These are phyloP conservation scores for Hypoxylon trugodes DNA, from an alignment of 495 filamentous ascomycete genomes.

Conservation along the genomic window DNA sequence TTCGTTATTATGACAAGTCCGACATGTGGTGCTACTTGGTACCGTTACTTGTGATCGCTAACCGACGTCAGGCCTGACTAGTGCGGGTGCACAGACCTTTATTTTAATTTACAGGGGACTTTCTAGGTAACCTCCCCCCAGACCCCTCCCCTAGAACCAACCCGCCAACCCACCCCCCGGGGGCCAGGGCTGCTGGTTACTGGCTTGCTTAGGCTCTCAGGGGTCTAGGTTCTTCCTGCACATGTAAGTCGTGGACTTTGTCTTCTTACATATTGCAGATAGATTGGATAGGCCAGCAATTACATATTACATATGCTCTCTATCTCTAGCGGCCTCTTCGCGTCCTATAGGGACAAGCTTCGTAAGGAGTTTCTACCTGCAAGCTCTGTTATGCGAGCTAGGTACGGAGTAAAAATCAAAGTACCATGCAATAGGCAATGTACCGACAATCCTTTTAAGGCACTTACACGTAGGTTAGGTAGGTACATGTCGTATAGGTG, in stretches of 20 bases:
- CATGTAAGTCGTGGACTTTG: conserved; percentile 34
- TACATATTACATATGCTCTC: background rate
- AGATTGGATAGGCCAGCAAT: conserved; percentile 27
- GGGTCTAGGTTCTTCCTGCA: conserved; percentile 26
- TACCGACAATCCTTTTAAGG: conserved; percentile 30
- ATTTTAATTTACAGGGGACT: conserved; percentile 20
- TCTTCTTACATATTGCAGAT: conserved; percentile 25
- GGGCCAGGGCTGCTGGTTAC: too few relatives aligned
- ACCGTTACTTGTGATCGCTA: conserved; percentile 33
- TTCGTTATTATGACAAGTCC: background rate
- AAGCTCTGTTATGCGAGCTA: conserved; percentile 6
- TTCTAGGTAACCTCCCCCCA: background rate
- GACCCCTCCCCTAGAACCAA: too few relatives aligned
- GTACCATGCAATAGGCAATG: conserved; percentile 23
- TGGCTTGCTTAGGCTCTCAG: conserved; percentile 4
- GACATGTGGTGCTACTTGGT: conserved; percentile 17
- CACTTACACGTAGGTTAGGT: conserved; percentile 29
- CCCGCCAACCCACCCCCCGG: too few relatives aligned
- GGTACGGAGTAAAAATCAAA: conserved; percentile 14
- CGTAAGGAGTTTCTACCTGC: conserved; percentile 10
- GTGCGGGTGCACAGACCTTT: conserved; percentile 26
- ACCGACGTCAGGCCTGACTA: conserved; percentile 31
- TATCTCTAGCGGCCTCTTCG: conserved; percentile 6
- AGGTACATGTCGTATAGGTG: too few relatives aligned
- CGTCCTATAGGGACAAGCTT: conserved; percentile 22